phyloP scores from a whole-genome alignment of 1,284 basidiomycete genomes.

The Ustanciosporium gigantosporum region DNA sequence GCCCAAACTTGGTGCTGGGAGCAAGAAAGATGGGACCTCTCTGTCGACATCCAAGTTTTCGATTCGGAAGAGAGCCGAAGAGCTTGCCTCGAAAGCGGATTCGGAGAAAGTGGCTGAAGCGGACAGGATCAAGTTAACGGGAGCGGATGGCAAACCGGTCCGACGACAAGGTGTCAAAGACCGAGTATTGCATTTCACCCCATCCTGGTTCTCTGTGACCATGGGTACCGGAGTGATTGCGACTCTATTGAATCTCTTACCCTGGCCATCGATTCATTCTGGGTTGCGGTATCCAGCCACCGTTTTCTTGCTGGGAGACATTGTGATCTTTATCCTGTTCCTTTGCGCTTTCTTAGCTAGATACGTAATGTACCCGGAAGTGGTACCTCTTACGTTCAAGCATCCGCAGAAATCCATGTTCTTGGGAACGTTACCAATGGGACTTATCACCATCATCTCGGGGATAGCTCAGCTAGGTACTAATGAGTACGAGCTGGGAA shows the following conservation, averaged over 20 bases:
- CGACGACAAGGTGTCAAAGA: slow-evolving; percentile 28
- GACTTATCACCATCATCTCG: slow-evolving; percentile 44
- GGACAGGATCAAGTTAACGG: slow-evolving; percentile 23
- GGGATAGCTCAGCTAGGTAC: slow-evolving; percentile 45
- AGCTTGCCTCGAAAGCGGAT: slow-evolving; percentile 22
- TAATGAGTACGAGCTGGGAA: slow-evolving; percentile 29
- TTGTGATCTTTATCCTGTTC: slow-evolving; percentile 44
- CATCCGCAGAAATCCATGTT: slow-evolving; percentile 51
- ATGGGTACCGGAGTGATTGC: slow-evolving; percentile 50
- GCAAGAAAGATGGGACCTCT: too few species aligned
- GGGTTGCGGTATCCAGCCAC: slow-evolving; percentile 25
- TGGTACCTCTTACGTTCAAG: slow-evolving; percentile 48
- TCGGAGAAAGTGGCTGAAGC: slow-evolving; percentile 20
- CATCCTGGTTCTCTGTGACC: slow-evolving; percentile 49
- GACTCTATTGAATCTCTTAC: slow-evolving; percentile 39
- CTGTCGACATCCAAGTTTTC: too few species aligned
- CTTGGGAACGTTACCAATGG: slow-evolving; percentile 49
- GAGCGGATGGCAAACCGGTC: slow-evolving; percentile 34
- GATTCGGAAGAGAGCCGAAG: slow-evolving; percentile 19
- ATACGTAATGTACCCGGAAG: slow-evolving; percentile 47
- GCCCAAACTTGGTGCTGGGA: too few species aligned
- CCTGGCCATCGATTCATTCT: slow-evolving; percentile 28
- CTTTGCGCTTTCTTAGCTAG: slow-evolving; percentile 33
- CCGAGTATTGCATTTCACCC: slow-evolving; percentile 44
- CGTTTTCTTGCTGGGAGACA: slow-evolving; percentile 33